Evolutionary conservation across 1,284 basidiomycete genomes (phyloP).

Genomic region (Papiliotrema terrestris): DNA sequence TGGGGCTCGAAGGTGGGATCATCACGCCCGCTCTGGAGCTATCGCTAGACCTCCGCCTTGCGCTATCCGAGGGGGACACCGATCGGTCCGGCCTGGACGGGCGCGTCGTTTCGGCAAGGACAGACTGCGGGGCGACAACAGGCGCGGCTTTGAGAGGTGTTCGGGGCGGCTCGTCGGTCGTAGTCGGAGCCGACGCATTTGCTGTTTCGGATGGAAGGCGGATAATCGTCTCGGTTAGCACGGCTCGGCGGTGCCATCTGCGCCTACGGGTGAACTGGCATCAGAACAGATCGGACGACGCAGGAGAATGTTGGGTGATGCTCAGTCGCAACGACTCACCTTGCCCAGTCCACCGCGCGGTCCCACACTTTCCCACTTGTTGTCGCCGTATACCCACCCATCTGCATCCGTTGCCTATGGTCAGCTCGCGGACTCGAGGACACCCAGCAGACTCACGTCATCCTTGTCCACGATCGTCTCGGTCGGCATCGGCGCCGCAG

Average conservation of each 20-base stretch:
- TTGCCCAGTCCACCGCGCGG: constrained; percentile 80
- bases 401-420: constrained; percentile 69
- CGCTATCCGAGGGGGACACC: not conserved
- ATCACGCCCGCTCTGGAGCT: not conserved
- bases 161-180: not conserved
- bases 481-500: constrained; percentile 4
- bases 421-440: constrained; percentile 8
- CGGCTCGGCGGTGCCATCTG: constrained; percentile 76
- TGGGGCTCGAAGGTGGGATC: constrained; percentile 7
- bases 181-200: not conserved
- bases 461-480: constrained; percentile 32
- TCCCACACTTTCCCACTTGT: constrained; percentile 85
- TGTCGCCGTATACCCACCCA: constrained; percentile 92
- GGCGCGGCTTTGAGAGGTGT: constrained; percentile 1
- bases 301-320: no score
- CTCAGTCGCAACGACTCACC: constrained; percentile 48
- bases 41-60: not conserved
- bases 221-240: constrained; percentile 65
- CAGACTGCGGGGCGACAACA: not conserved
- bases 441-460: constrained; percentile 16
- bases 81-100: not conserved
- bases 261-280: constrained; percentile 73
- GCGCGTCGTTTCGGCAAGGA: not conserved
- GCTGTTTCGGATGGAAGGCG: constrained; percentile 5
- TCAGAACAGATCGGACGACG: constrained; percentile 3